Percentiles rank a stretch among this genome's conserved stretches.
Conservation (phyloP, 2,329 filamentous ascomycete species). For the Pseudogymnoascus sp. region DNA sequence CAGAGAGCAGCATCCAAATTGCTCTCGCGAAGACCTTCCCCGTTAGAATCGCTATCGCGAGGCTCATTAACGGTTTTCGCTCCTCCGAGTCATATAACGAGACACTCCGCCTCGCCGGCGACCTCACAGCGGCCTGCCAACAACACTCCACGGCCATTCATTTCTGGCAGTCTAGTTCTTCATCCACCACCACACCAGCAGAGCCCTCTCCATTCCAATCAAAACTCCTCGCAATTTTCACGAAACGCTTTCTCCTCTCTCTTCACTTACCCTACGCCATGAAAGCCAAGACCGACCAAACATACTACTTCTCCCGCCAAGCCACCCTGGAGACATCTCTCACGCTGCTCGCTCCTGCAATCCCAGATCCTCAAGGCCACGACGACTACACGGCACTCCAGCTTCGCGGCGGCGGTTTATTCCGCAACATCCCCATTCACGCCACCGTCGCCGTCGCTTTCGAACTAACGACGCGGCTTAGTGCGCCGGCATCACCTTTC, state of each 20-base stretch:
- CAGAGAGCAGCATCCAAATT: constrained; percentile 41
- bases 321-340: constrained; percentile 35
- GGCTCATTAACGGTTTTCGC: constrained; percentile 38
- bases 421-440: constrained; percentile 32
- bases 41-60: constrained; percentile 35
- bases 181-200: background rate
- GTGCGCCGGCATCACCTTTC: constrained; percentile 23
- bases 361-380: background rate
- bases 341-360: constrained; percentile 8
- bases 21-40: constrained; percentile 36
- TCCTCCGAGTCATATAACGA: constrained; percentile 36
- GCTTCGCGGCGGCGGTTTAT: constrained; percentile 32
- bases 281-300: constrained; percentile 32
- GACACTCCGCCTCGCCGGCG: constrained; percentile 37
- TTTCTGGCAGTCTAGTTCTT: background rate
- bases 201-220: constrained; percentile 30
- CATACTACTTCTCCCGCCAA: constrained; percentile 40
- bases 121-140: constrained; percentile 29
- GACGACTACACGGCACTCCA: constrained; percentile 31
- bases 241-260: constrained; percentile 44
- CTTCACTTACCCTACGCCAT: constrained; percentile 41
- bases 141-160: background rate
- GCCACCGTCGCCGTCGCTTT: constrained; percentile 35
- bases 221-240: constrained; percentile 40
- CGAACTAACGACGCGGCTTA: constrained; percentile 38